phyloP scores from a whole-genome alignment of 2,329 filamentous ascomycete species.

The Mycosphaerella sp. region DNA sequence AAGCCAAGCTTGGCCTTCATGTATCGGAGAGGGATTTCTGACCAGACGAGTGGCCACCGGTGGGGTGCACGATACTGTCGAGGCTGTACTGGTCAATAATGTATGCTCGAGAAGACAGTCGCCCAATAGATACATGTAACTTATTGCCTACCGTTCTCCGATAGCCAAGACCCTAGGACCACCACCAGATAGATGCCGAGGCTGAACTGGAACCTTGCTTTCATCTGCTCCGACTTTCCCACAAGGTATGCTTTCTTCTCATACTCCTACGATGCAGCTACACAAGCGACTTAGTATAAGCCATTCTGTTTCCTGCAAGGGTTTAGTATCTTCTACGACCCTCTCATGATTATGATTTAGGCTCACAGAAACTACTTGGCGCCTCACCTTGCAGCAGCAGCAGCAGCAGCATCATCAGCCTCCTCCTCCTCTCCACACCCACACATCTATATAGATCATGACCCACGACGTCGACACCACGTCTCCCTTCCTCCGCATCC shows the following conservation, averaged over 20 bases:
- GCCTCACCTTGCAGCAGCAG: no score
- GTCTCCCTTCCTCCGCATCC: constrained; percentile 29
- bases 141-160: not conserved
- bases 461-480: constrained; percentile 21
- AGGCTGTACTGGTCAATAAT: no score
- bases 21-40: no score
- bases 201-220: not conserved
- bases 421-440: not conserved
- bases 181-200: not conserved
- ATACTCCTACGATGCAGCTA: not conserved
- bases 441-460: constrained; percentile 6
- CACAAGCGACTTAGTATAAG: not conserved
- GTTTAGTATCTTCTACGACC: not conserved
- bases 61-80: no score
- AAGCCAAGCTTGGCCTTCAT: not conserved
- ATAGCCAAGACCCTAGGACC: not conserved
- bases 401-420: no score
- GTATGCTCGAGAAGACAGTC: no score
- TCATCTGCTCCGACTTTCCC: not conserved
- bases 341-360: not conserved
- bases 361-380: no score
- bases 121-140: not conserved
- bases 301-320: not conserved
- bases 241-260: not conserved
- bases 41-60: no score